phyloP scores from a whole-genome alignment of 495 filamentous ascomycete species.

The Pyrenula aspistea region DNA sequence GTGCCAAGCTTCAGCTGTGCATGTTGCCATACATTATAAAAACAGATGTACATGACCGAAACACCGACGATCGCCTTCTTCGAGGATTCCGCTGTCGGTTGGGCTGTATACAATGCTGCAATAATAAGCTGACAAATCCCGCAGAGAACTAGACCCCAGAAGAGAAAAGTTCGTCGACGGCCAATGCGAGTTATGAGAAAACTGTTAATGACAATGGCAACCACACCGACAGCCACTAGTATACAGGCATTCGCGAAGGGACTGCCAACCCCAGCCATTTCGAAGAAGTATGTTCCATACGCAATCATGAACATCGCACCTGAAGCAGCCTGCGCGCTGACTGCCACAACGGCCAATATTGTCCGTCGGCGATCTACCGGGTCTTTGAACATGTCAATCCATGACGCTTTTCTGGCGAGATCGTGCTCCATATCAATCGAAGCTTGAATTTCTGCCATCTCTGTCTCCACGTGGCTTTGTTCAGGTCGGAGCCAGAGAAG shows the following conservation, averaged over 20 bases:
- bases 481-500: conserved; percentile 33
- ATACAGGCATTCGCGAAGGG: conserved; percentile 49
- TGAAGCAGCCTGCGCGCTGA: conserved; percentile 43
- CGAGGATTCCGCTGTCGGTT: conserved; percentile 20
- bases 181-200: conserved; percentile 40
- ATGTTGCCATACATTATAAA: conserved; percentile 38
- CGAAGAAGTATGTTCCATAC: conserved; percentile 55
- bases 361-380: conserved; percentile 41
- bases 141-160: conserved; percentile 37
- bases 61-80: conserved; percentile 39
- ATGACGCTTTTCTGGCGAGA: conserved; percentile 24
- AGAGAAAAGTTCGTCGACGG: conserved; percentile 39
- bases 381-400: conserved; percentile 41
- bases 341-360: conserved; percentile 31
- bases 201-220: conserved; percentile 44
- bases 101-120: conserved; percentile 38
- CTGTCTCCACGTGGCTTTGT: conserved; percentile 26
- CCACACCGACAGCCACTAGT: conserved; percentile 39
- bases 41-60: conserved; percentile 42
- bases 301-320: conserved; percentile 53
- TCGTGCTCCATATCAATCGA: conserved; percentile 37
- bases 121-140: conserved; percentile 41
- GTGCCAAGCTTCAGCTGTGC: too few relatives aligned
- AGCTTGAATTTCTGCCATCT: conserved; percentile 40
- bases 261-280: conserved; percentile 46